These are phyloP conservation scores for Camellia granthamiana DNA, from an alignment of 148 eudicot genomes.

Conservation along the genomic window DNA sequence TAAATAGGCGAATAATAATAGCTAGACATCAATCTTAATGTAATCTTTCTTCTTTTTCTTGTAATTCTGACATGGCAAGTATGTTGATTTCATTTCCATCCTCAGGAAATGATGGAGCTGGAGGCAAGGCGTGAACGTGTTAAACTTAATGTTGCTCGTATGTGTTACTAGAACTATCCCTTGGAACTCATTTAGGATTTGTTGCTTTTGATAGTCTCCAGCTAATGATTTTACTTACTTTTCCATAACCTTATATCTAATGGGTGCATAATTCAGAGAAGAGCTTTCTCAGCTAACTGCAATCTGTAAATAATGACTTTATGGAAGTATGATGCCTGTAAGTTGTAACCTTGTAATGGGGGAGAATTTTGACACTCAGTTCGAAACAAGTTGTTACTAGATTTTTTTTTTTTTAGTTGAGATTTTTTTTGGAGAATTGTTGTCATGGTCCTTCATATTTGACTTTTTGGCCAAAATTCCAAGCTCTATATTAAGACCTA, in stretches of 20 bases:
- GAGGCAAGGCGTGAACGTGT: conserved; percentile 83
- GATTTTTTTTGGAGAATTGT: background rate
- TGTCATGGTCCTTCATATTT: background rate
- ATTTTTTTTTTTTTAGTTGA: background rate
- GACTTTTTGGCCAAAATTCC: background rate
- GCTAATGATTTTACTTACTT: background rate
- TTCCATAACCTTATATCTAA: background rate
- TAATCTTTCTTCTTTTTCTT: background rate
- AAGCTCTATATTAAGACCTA: background rate
- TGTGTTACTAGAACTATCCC: conserved; percentile 27
- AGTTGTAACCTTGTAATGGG: background rate
- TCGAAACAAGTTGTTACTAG: background rate
- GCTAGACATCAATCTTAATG: no score
- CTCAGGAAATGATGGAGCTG: conserved; percentile 85
- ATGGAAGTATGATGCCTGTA: background rate
- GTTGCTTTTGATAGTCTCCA: conserved; percentile 9
- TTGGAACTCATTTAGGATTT: conserved; percentile 7
- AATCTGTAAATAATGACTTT: background rate
- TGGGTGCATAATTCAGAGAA: background rate
- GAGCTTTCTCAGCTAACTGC: background rate
- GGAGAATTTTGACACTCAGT: background rate
- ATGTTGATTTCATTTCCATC: conserved; percentile 17
- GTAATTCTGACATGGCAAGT: conserved; percentile 3
- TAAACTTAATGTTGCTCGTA: conserved; percentile 82
- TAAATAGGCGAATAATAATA: no score